Evolutionary conservation across 2,329 filamentous ascomycete species (phyloP).

Genomic region (Pyrenophora seminiperda): DNA sequence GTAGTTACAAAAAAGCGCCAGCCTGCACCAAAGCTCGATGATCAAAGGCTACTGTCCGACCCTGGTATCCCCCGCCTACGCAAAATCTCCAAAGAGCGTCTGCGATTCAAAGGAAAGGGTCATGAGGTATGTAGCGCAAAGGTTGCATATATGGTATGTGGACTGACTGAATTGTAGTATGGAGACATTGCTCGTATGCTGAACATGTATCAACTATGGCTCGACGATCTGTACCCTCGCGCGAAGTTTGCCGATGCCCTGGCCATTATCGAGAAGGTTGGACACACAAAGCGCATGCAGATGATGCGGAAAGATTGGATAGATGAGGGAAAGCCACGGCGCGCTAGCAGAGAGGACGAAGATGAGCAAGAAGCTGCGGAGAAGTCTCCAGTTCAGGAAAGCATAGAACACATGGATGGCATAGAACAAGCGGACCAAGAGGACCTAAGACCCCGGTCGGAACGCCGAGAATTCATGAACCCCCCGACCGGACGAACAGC

Average conservation of each 20-base stretch:
- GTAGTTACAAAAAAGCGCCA: conserved; percentile 77
- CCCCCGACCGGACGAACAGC: conserved; percentile 21
- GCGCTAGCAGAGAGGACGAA: conserved; percentile 37
- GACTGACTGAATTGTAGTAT: conserved; percentile 62
- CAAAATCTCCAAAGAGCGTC: conserved; percentile 67
- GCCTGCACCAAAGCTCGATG: conserved; percentile 85
- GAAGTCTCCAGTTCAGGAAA: conserved; percentile 4
- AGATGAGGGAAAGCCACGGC: conserved; percentile 68
- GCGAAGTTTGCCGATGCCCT: conserved; percentile 92
- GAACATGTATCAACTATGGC: conserved; percentile 93
- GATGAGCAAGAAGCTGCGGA: conserved; percentile 19
- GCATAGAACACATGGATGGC: conserved; percentile 17
- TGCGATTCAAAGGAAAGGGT: conserved; percentile 89
- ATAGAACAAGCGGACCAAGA: conserved; percentile 5
- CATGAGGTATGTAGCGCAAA: conserved; percentile 69
- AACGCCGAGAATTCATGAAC: neutral
- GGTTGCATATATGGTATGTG: neutral
- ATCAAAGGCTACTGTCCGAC: conserved; percentile 77
- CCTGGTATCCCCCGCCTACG: conserved; percentile 83
- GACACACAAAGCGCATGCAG: conserved; percentile 80
- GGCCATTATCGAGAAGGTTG: conserved; percentile 88
- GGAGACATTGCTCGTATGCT: conserved; percentile 81
- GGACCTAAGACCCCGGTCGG: conserved; percentile 2
- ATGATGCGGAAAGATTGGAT: conserved; percentile 82
- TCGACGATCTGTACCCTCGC: conserved; percentile 93